Evolutionary conservation across 2,329 filamentous ascomycete genomes (phyloP), one percentile per base, ranked within the genome.

Genomic region (Beauveria scarabaeidicola): DNA sequence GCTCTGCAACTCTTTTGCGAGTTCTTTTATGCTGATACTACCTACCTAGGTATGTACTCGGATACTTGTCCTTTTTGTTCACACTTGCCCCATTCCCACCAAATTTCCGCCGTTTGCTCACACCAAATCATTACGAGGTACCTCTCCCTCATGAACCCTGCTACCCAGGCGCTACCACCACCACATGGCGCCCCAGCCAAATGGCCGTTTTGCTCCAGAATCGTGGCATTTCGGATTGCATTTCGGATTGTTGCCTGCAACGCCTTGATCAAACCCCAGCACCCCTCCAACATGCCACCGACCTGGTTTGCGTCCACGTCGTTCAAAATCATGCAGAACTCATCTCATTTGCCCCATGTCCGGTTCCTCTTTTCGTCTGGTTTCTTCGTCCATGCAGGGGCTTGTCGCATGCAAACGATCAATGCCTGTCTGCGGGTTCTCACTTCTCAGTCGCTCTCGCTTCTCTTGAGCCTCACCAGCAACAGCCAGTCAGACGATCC

Each of bases 141-240:
- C 17, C 29, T 38, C 23, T 50, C 19, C 10, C 29, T 38, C 29
- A 53, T 15, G 52, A 29, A 19, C 23, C 38, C 52, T 41, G 19
- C 25, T 40, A 40, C 53, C 41, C 15, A 47, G 53, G 15, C 52
- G 41, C 50, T 41, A 21, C 48, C 11, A 41, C 48, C 11, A 41
- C 50, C 38, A 52, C 29, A 40, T 41, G 21, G 32, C 51, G 29
- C 13, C 25, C 52, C 52, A 23, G 43, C 27, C 41, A 56, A 55
- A 55, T 55, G 32, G 9, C 52, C 27, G 29, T 56, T 17, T 32
- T 21, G 19, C 23, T 27, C 46, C 23, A 15, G 23, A 52, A 52
- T 21, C 53, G 36, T 56, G 53, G 53, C 53, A 56, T n/a, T 25
- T 19, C 27, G 47, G 43, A 56, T 56, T 56, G 41, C 38, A 36